Conservation (phyloP, 768 basidiomycete genomes). For the Panaeolus cyanescens region DNA sequence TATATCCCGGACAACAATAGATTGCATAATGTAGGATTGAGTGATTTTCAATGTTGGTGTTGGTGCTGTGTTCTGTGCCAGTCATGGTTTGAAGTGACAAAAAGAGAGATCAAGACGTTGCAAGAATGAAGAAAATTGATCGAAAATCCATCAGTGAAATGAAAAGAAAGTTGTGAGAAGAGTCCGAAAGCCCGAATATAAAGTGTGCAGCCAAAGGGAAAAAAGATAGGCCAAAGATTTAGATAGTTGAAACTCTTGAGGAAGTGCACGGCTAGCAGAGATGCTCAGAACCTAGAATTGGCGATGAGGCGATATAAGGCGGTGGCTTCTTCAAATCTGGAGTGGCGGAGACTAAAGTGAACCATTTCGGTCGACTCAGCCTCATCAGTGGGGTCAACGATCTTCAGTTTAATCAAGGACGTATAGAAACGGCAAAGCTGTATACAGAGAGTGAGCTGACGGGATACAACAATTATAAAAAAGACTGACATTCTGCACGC, state of each 20-base stretch:
- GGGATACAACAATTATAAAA: slow-evolving; percentile 6
- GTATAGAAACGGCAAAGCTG: slow-evolving; percentile 79
- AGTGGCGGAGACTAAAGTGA: slow-evolving; percentile 71
- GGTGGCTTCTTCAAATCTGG: slow-evolving; percentile 79
- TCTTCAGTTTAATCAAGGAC: slow-evolving; percentile 64
- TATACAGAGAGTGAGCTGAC: neutral
- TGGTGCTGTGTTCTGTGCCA: neutral
- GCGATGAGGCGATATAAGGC: slow-evolving; percentile 69
- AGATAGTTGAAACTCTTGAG: slow-evolving; percentile 6
- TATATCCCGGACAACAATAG: slow-evolving; percentile 1
- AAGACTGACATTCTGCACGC: slow-evolving; percentile 65
- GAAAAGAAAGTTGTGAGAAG: neutral
- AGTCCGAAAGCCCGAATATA: neutral
- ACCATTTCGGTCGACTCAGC: slow-evolving; percentile 76
- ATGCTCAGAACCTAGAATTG: slow-evolving; percentile 37
- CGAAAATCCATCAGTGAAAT: slow-evolving; percentile 3
- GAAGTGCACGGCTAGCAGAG: neutral
- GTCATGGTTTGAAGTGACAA: neutral
- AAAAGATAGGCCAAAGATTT: slow-evolving; percentile 10
- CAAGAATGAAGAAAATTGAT: neutral
- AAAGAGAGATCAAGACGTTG: neutral
- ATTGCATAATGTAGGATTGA: neutral
- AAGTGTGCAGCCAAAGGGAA: neutral
- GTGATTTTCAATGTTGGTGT: neutral
- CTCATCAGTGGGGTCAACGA: slow-evolving; percentile 66